Evolutionary conservation across 148 eudicot species (phyloP).

Genomic region (Heliamphora exappendiculata): DNA sequence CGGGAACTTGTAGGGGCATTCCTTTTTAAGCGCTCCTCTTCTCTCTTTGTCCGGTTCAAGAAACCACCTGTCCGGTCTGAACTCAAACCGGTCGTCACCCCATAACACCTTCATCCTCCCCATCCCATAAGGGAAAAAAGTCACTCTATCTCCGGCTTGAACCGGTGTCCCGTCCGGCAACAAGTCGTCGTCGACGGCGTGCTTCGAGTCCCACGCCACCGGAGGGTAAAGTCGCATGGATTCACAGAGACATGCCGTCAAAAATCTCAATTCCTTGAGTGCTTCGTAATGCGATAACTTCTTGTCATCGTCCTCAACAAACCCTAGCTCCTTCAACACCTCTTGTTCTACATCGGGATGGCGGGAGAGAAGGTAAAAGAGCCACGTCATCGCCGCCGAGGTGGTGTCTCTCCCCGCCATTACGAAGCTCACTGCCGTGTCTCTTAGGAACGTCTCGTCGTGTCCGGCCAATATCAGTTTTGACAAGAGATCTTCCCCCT

Average conservation of each 20-base stretch:
- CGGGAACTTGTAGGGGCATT: conserved; percentile 23
- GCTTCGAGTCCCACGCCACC: conserved; percentile 34
- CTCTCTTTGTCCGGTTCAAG: conserved; percentile 3
- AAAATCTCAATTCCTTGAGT: conserved; percentile 18
- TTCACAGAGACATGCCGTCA: conserved; percentile 26
- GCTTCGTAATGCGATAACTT: background rate
- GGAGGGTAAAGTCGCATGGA: conserved; percentile 35
- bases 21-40: conserved; percentile 12
- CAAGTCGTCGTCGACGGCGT: conserved; percentile 14
- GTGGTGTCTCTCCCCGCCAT: conserved; percentile 36
- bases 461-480: conserved; percentile 18
- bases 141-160: conserved; percentile 23
- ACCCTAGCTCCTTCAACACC: conserved; percentile 14
- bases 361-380: conserved; percentile 16
- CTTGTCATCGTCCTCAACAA: background rate
- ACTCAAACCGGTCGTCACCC: conserved; percentile 27
- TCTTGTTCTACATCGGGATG: conserved; percentile 17
- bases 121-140: conserved; percentile 36
- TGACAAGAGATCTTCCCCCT: conserved; percentile 16
- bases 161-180: conserved; percentile 33
- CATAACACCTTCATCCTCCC: conserved; percentile 30
- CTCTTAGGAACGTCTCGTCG: conserved; percentile 21
- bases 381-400: conserved; percentile 36
- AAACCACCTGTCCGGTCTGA: conserved; percentile 29
- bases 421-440: conserved; percentile 27